Conservation (phyloP, 2,329 filamentous ascomycete species). For the Diaporthe humulicola region DNA sequence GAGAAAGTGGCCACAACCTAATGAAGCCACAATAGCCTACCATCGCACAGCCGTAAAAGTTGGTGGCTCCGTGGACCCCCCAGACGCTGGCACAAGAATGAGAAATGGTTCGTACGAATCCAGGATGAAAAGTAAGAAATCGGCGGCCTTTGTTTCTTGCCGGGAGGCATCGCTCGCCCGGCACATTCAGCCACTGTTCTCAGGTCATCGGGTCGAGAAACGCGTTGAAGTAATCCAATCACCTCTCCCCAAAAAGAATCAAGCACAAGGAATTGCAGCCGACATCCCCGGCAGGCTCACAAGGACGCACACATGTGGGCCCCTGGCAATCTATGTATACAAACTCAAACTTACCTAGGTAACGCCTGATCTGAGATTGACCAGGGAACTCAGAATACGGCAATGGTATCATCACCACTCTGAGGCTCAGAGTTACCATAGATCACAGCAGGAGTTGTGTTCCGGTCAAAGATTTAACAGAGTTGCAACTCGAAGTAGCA, state of each 20-base stretch:
- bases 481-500: background rate
- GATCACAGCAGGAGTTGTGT: background rate
- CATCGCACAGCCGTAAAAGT: background rate
- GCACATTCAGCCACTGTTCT: background rate
- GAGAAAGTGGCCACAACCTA: background rate
- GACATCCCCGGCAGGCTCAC: background rate
- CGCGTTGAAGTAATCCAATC: background rate
- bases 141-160: background rate
- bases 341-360: background rate
- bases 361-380: background rate
- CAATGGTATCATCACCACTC: background rate
- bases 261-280: background rate
- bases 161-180: background rate
- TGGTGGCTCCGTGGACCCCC: background rate
- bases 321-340: background rate
- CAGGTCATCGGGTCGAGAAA: background rate
- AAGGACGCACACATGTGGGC: background rate
- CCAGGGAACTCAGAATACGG: background rate
- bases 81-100: background rate
- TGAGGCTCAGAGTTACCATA: background rate
- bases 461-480: background rate
- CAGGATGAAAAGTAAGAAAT: background rate
- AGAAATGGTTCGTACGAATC: background rate
- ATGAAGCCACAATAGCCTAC: conserved; percentile 13
- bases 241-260: background rate